Evolutionary conservation across 2,329 filamentous ascomycete genomes (phyloP).

Genomic region (Phialophora expanda): DNA sequence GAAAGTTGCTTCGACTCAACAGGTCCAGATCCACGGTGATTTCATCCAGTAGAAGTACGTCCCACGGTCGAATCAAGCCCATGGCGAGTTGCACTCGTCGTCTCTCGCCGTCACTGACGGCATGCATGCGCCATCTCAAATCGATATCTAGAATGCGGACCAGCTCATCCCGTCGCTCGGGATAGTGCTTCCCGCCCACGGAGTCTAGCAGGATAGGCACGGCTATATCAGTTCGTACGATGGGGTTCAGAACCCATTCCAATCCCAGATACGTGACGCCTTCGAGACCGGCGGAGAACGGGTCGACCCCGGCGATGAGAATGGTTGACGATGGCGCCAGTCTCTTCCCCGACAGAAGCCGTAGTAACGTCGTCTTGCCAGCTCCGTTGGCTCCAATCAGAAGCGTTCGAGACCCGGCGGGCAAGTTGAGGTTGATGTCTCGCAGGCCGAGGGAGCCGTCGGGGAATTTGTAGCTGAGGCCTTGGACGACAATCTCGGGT

Average conservation of each 20-base stretch:
- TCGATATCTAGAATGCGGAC: constrained; percentile 90
- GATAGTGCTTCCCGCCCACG: constrained; percentile 84
- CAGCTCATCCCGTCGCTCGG: constrained; percentile 82
- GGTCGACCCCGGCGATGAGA: constrained; percentile 80
- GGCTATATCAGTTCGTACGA: constrained; percentile 93
- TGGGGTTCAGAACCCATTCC: constrained; percentile 97
- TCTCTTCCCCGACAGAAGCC: constrained; percentile 91
- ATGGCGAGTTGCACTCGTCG: constrained; percentile 93
- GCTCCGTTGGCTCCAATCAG: constrained; percentile 95
- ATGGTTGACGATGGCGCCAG: constrained; percentile 80
- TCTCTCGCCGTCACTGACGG: constrained; percentile 90
- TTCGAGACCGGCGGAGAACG: constrained; percentile 86
- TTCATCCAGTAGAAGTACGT: constrained; percentile 87
- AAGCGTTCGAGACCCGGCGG: constrained; percentile 82
- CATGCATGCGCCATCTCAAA: constrained; percentile 90
- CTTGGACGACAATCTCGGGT: constrained; percentile 72
- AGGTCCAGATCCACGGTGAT: constrained; percentile 97
- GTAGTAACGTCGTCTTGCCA: constrained; percentile 94
- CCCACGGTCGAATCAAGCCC: constrained; percentile 91
- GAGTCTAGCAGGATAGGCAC: constrained; percentile 82
- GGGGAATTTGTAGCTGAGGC: constrained; percentile 86
- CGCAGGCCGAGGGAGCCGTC: constrained; percentile 80
- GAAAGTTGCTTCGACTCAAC: constrained; percentile 80
- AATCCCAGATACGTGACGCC: constrained; percentile 96
- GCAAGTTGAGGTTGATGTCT: constrained; percentile 75